Evolutionary conservation across 257 asterid species (phyloP), one percentile per base, ranked within the genome.

Genomic region (Echites panduratus): DNA sequence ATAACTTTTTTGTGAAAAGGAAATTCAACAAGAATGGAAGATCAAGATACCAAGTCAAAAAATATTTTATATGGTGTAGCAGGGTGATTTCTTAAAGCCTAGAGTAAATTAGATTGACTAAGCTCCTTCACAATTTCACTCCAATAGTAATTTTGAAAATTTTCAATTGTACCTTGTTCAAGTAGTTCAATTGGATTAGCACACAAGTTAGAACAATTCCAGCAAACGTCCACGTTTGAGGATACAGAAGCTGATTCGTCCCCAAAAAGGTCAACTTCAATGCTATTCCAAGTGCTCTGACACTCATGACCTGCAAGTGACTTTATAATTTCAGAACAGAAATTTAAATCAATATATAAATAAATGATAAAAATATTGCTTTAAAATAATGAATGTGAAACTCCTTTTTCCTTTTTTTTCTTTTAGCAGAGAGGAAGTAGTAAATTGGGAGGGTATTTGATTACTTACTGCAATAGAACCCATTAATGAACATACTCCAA

Each of bases 231-330:
- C 89, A 85, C n/a, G 87, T 85, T 75, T 85, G 85, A 54, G 89
- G 89, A 78, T 82, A 82, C 59, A 74, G 40, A 58, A 85, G 50
- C 82, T 85, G 89, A 71, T 85, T 85, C 20, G 44, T 85, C 40
- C 89, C 89, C 8, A 78, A 78, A 16, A 85, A 64, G 27, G 89
- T 85, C 59, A 85, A 82, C 82, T 85, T 85, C 64, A 85, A 47
- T 14, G 89, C 84, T 58, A 85, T 85, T 45, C 89, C 89, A 45
- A 85, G 83, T 68, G 86, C 89, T 76, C 76, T 83, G 68, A 80
- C 89, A 67, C 89, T 75, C 89, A 85, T 85, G 47, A 85, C 89
- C 89, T 85, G 78, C 66, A 58, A 72, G 10, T 58, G 22, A 47
- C 24, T 69, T 67, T 70, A 24, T 9, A 9, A 29, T 64, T 41